Percentiles rank a stretch among this genome's conserved stretches.
phyloP scores from a whole-genome alignment of 305 asterid species.

The Solanum chacoense region DNA sequence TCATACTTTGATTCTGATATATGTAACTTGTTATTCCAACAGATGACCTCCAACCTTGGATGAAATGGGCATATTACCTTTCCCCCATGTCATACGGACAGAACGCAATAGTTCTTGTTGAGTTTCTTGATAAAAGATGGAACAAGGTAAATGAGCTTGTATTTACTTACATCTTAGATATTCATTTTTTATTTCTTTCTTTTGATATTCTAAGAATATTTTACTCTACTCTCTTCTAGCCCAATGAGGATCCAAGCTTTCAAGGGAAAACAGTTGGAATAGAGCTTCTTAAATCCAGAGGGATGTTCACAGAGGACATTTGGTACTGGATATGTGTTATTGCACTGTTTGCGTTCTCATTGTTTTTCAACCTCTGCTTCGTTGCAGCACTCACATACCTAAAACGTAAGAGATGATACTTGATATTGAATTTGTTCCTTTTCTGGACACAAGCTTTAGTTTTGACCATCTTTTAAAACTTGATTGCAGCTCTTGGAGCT shows the following conservation, averaged over 20 bases:
- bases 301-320: constrained; percentile 45
- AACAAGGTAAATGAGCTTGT: constrained; percentile 15
- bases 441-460: neutral
- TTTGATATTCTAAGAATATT: neutral
- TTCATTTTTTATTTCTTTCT: neutral
- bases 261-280: constrained; percentile 31
- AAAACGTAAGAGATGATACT: constrained; percentile 27
- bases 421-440: neutral
- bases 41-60: constrained; percentile 61
- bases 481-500: constrained; percentile 37
- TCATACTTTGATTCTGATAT: neutral
- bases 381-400: constrained; percentile 41
- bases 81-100: constrained; percentile 41
- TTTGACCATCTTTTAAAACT: neutral
- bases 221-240: constrained; percentile 10
- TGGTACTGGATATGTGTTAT: constrained; percentile 49
- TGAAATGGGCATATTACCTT: constrained; percentile 48
- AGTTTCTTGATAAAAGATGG: constrained; percentile 50
- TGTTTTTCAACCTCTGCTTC: constrained; percentile 45
- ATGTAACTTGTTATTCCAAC: neutral
- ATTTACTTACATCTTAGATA: neutral
- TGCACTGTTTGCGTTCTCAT: constrained; percentile 34
- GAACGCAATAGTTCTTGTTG: constrained; percentile 33
- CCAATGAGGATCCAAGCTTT: constrained; percentile 29
- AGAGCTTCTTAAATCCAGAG: constrained; percentile 37